Conservation (phyloP, 139 green algal genomes). For the Tetraselmis chui region DNA sequence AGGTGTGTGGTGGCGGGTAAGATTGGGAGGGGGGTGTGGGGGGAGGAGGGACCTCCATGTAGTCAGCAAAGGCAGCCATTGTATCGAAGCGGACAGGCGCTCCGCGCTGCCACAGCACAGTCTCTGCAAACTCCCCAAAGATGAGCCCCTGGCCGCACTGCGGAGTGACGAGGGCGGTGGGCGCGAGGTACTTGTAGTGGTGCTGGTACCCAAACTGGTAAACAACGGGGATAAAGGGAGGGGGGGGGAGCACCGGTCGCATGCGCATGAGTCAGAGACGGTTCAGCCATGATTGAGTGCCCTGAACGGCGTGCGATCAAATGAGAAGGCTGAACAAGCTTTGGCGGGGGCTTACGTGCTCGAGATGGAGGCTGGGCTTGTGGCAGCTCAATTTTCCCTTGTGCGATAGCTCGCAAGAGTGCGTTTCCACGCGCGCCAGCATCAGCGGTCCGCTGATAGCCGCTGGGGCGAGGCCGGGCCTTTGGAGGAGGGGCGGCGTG, state of each 20-base stretch:
- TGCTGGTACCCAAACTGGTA: neutral
- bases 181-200: neutral
- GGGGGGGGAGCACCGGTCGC: neutral
- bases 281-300: neutral
- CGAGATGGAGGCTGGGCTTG: neutral
- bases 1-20: no score
- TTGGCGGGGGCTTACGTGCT: neutral
- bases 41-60: neutral
- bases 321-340: neutral
- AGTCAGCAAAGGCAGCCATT: neutral
- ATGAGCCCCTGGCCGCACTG: neutral
- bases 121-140: neutral
- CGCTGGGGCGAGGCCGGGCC: neutral
- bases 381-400: neutral
- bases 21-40: no score
- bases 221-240: neutral
- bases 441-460: neutral
- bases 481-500: neutral
- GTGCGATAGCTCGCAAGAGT: neutral
- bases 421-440: neutral
- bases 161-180: neutral
- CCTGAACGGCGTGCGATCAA: no score
- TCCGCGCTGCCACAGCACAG: neutral
- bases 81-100: neutral
- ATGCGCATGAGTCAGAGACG: neutral